These are phyloP conservation scores for Serendipita sp. DNA, from an alignment of 768 basidiomycete species.

Conservation along the genomic window DNA sequence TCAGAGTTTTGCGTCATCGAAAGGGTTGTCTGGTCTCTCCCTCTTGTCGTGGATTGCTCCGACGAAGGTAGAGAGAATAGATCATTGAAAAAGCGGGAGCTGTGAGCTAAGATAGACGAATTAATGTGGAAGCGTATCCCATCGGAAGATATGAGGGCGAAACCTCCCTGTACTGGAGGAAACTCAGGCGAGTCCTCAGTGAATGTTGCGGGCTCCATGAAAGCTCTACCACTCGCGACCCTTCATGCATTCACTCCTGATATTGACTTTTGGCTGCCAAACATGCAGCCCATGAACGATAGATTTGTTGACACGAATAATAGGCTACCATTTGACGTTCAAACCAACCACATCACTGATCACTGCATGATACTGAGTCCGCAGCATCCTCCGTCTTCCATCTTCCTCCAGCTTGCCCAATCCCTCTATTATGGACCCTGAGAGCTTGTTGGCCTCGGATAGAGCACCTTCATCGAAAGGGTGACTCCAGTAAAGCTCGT, in stretches of 20 bases:
- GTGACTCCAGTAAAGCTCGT: conserved; percentile 61
- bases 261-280: too few species aligned
- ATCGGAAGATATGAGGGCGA: not conserved
- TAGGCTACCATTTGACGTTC: conserved; percentile 49
- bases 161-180: not conserved
- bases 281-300: not conserved
- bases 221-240: not conserved
- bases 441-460: conserved; percentile 21
- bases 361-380: conserved; percentile 73
- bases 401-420: conserved; percentile 31
- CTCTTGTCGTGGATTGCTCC: not conserved
- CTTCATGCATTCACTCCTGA: too few species aligned
- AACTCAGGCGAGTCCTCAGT: not conserved
- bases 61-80: not conserved
- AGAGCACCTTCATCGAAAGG: not conserved
- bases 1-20: not conserved
- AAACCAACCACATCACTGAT: conserved; percentile 70
- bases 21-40: not conserved
- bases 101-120: not conserved
- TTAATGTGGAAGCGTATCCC: not conserved
- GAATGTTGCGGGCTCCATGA: not conserved
- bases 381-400: conserved; percentile 34
- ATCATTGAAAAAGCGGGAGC: not conserved
- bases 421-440: conserved; percentile 26
- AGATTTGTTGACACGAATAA: not conserved